phyloP scores from a whole-genome alignment of 2,329 filamentous ascomycete species.

The Fusarium nodosum region DNA sequence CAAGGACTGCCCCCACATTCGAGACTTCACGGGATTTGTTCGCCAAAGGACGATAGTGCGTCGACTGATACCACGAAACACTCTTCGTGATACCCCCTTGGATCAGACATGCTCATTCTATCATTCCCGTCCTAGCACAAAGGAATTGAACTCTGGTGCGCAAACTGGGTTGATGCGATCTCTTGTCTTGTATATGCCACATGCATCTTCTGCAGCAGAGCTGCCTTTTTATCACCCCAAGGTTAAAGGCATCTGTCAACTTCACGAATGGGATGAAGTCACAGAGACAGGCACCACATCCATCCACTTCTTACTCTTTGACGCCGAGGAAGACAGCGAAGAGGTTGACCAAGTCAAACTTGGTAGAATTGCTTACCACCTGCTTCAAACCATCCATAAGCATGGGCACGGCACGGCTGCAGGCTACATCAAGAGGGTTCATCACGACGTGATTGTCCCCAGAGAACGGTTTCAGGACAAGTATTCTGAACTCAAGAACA shows the following conservation, averaged over 20 bases:
- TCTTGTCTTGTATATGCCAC: constrained; percentile 81
- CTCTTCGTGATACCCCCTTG: constrained; percentile 78
- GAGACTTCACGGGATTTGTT: constrained; percentile 46
- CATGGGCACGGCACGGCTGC: constrained; percentile 74
- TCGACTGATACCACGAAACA: constrained; percentile 85
- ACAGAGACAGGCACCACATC: constrained; percentile 65
- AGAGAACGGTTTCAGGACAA: constrained; percentile 84
- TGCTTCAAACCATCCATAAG: constrained; percentile 78
- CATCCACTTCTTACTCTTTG: constrained; percentile 71
- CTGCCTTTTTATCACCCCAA: constrained; percentile 91
- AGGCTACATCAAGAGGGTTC: constrained; percentile 84
- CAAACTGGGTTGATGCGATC: constrained; percentile 50
- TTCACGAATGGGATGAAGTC: constrained; percentile 73
- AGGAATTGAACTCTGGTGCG: constrained; percentile 29
- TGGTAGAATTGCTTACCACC: constrained; percentile 74
- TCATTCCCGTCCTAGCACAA: constrained; percentile 44
- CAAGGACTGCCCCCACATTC: not conserved
- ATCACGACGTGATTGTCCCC: constrained; percentile 85
- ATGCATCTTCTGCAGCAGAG: constrained; percentile 70
- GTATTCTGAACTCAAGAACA: constrained; percentile 83
- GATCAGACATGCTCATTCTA: constrained; percentile 88
- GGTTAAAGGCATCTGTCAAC: constrained; percentile 79
- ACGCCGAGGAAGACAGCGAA: constrained; percentile 36
- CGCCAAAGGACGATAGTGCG: constrained; percentile 78
- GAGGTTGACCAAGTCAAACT: constrained; percentile 62